phyloP scores from a whole-genome alignment of 2,329 filamentous ascomycete species.

The Xylariaceae sp. region DNA sequence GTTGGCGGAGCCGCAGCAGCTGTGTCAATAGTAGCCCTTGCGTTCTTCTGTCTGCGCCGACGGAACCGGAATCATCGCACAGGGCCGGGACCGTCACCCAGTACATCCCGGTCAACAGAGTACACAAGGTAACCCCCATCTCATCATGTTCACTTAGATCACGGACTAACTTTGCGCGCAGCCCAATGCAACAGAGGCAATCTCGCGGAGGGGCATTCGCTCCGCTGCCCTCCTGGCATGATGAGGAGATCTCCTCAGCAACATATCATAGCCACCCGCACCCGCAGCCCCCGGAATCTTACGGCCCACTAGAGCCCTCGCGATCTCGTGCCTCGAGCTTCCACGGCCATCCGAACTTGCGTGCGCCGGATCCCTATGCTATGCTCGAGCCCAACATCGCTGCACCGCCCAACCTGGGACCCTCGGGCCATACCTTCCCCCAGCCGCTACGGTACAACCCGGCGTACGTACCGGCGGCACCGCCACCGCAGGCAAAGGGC shows the following conservation, averaged over 20 bases:
- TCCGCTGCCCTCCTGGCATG: conserved; percentile 33
- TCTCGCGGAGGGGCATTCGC: conserved; percentile 35
- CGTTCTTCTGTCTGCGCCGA: conserved; percentile 39
- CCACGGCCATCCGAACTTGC: conserved; percentile 9
- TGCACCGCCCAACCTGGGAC: conserved; percentile 5
- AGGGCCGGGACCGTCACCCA: conserved; percentile 36
- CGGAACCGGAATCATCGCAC: conserved; percentile 38
- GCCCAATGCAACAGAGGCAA: conserved; percentile 21
- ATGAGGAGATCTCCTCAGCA: conserved; percentile 25
- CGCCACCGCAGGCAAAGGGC: conserved; percentile 17
- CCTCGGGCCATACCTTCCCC: conserved; percentile 10
- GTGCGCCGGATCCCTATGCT: conserved; percentile 15
- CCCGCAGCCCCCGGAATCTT: conserved; percentile 15
- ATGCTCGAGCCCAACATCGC: conserved; percentile 6
- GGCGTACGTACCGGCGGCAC: conserved; percentile 19
- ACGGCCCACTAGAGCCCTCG: conserved; percentile 17
- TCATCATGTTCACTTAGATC: not conserved
- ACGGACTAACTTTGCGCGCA: conserved; percentile 12
- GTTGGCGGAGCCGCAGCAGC: conserved; percentile 47
- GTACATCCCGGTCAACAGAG: conserved; percentile 31
- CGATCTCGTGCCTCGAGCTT: conserved; percentile 3
- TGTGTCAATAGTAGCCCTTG: conserved; percentile 34
- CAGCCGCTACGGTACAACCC: conserved; percentile 27
- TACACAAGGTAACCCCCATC: conserved; percentile 37
- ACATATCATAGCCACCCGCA: conserved; percentile 10